Percentiles rank a stretch among this genome's conserved stretches.
phyloP scores from a whole-genome alignment of 495 filamentous ascomycete genomes.

The Peziza echinospora region DNA sequence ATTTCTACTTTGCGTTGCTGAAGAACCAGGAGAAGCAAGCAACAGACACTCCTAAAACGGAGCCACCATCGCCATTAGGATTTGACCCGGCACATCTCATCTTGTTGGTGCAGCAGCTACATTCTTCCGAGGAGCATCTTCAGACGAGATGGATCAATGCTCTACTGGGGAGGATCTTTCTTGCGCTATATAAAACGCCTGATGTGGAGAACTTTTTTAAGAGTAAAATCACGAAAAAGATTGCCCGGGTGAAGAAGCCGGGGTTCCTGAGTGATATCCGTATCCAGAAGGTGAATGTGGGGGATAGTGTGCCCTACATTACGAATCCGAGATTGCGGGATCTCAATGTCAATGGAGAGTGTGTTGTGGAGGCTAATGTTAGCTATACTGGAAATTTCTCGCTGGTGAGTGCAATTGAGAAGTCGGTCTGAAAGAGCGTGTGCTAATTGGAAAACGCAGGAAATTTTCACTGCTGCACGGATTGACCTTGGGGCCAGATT shows the following conservation, averaged over 20 bases:
- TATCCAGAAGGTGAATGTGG: slow-evolving; percentile 64
- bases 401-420: too few species aligned
- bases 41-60: slow-evolving; percentile 26
- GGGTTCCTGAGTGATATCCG: slow-evolving; percentile 65
- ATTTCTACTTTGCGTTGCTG: slow-evolving; percentile 87
- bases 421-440: too few species aligned
- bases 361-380: slow-evolving; percentile 64
- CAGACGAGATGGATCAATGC: slow-evolving; percentile 93
- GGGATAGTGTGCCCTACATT: slow-evolving; percentile 67
- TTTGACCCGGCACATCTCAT: slow-evolving; percentile 73
- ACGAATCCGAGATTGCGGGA: slow-evolving; percentile 79
- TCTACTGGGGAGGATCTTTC: slow-evolving; percentile 64
- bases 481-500: slow-evolving; percentile 77
- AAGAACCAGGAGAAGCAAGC: slow-evolving; percentile 54
- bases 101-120: slow-evolving; percentile 62
- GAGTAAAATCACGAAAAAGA: slow-evolving; percentile 87
- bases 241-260: slow-evolving; percentile 76
- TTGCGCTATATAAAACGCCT: slow-evolving; percentile 65
- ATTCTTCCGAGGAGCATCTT: slow-evolving; percentile 77
- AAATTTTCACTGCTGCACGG: slow-evolving; percentile 71
- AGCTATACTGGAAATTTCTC: slow-evolving; percentile 75
- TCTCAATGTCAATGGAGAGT: slow-evolving; percentile 74
- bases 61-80: slow-evolving; percentile 47
- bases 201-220: slow-evolving; percentile 57
- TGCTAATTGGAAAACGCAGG: too few species aligned